Base-by-base conservation (phyloP, 257 asterid genomes). In the Penstemon barbatus region DNA sequence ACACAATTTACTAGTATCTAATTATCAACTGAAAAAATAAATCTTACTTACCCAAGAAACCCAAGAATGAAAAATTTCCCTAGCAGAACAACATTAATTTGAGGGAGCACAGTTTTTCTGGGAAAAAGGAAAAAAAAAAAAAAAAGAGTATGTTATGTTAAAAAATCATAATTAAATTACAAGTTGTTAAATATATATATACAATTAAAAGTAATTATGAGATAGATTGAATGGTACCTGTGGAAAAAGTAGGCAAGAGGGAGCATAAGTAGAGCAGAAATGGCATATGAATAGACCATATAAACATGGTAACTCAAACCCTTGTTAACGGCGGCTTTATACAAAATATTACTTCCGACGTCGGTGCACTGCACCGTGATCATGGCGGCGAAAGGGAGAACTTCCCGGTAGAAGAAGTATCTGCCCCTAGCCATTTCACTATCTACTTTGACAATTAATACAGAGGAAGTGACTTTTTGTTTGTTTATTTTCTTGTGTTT, bases 1-100 rank as follows among this genome's bases (percentile, higher is more conserved):
- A 25, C 33, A 25, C 33, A 25, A 25, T 25, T 25, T 25, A 25
- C 33, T 25, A 1, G 0, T 25, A 25, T 25, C 33, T 13, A 41
- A 25, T 12, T 37, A 58, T 41, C n/a, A 44, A 8, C 3, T 9
- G 0, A 67, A 61, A 39, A 6, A 61, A 63, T 33, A 5, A 19
- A 33, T 8, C 10, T 37, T 64, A 11, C 65, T 4, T 66, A 80
- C 79, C 84, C 84, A 49, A 80, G 25, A 1, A 80, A 58, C 42
- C 79, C 72, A 50, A 80, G 73, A 8, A 80, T 50, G 69, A 71
- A 80, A 43, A 76, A 66, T 41, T 64, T 74, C 13, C 54, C 71
- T 5, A 76, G 50, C 36, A 76, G 60, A 25, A 58, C n/a, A 43
- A 71, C 15, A 1, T 50, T 73, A 12, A 80, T 49, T 4, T 79